Evolutionary conservation across 2,329 filamentous ascomycete species (phyloP), one percentile per base, ranked within the genome.

Genomic region (Huntiella bhutanensis): DNA sequence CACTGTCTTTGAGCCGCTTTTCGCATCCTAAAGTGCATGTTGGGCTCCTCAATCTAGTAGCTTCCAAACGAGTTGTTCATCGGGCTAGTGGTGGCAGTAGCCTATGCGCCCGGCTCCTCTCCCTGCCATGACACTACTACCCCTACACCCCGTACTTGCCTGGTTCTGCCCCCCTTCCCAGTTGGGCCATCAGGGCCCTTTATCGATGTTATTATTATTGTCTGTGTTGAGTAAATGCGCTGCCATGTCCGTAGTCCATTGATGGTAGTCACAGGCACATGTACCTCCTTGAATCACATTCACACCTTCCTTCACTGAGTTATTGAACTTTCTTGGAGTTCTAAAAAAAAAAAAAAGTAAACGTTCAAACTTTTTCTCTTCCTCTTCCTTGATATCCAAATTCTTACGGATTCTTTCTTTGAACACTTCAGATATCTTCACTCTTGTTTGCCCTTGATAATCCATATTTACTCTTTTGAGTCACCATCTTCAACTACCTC

Each of bases 21-120:
- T 28, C 22, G 22, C 6, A 28, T 28, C 22, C 22, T 28, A 7
- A 40, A 16, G 15, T 16, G 15, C 38, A 16, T 19, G 13, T 40
- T 40, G 37, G 37, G 12, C 5, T 22, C 38, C 16, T 22, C 15
- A 40, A 19, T 16, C 16, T 37, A 37, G 16, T 37, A 16, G 16
- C 11, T 16, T 15, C 11, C n/a, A 19, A 10, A 15, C 22, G 38
- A n/a, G n/a, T 17, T 19, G 16, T 40, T 40, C 22, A 39, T 47
- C 42, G 45, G 45, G 42, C 42, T 28, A 43, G 42, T 33, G 40
- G 43, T 41, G 46, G 40, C 46, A 47, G 38, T 41, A 17, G 34
- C 17, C 36, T 38, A 46, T 40, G 38, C 38, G 16, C 22, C 22
- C 22, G 22, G 22, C 22, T 28, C 7, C 40, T 42, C 43, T 22